Conservation (phyloP, 495 filamentous ascomycete genomes). For the Xylaria castorea region DNA sequence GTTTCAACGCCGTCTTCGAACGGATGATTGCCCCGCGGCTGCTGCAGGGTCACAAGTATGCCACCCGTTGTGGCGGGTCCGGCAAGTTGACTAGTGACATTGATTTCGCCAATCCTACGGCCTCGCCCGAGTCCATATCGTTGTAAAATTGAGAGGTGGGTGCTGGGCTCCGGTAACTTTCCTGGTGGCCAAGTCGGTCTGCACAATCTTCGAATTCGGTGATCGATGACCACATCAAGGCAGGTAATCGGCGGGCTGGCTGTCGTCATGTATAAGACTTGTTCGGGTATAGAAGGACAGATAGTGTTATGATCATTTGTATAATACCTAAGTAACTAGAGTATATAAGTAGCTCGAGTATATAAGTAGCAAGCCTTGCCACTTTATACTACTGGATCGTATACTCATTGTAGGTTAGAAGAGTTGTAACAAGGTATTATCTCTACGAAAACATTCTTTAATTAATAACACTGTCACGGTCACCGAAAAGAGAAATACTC, state of each 20-base stretch:
- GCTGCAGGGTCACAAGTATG: neutral
- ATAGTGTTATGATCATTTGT: neutral
- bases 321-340: neutral
- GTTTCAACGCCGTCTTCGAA: conserved; percentile 5
- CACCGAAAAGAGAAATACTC: neutral
- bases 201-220: conserved; percentile 9
- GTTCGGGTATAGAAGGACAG: neutral
- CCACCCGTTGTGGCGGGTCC: conserved; percentile 14
- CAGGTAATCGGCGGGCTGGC: neutral
- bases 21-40: neutral
- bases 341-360: neutral
- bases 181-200: neutral
- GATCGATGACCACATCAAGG: conserved; percentile 13
- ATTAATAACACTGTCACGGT: neutral
- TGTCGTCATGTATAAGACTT: neutral
- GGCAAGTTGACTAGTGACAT: conserved; percentile 5
- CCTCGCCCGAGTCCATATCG: conserved; percentile 1
- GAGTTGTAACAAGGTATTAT: neutral
- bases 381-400: neutral
- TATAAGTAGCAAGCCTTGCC: neutral
- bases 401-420: neutral
- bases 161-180: neutral
- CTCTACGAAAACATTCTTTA: neutral
- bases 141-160: conserved; percentile 8
- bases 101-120: neutral